Conservation (phyloP, 495 filamentous ascomycete genomes). For the Venustampulla echinocandica region DNA sequence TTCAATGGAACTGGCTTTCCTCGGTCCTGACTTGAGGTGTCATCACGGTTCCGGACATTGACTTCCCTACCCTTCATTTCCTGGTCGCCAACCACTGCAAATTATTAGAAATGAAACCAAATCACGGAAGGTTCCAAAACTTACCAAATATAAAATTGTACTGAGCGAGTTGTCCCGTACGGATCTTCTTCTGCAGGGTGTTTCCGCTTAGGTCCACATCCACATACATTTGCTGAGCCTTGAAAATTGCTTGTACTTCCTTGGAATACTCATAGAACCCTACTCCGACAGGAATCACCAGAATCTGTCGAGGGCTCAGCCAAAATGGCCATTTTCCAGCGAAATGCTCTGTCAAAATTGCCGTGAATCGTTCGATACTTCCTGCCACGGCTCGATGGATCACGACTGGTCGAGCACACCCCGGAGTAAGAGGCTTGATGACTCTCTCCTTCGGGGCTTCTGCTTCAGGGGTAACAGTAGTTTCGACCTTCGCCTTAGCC, state of each 20-base stretch:
- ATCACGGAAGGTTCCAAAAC: constrained; percentile 17
- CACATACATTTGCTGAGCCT: constrained; percentile 56
- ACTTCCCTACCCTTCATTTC: constrained; percentile 70
- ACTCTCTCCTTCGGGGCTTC: constrained; percentile 21
- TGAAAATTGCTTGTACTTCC: constrained; percentile 55
- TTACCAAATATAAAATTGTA: constrained; percentile 88
- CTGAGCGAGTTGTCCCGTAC: constrained; percentile 73
- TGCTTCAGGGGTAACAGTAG: neutral
- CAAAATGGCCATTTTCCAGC: constrained; percentile 98
- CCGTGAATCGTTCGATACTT: constrained; percentile 89
- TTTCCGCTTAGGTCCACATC: constrained; percentile 86
- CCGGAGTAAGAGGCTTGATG: constrained; percentile 47
- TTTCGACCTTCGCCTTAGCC: constrained; percentile 19
- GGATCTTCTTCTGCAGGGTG: constrained; percentile 94
- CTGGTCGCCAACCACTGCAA: constrained; percentile 68
- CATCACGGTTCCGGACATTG: constrained; percentile 87
- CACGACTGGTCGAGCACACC: constrained; percentile 89
- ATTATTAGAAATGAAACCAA: neutral
- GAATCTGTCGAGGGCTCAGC: constrained; percentile 84
- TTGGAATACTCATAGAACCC: constrained; percentile 74
- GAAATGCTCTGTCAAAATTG: constrained; percentile 90
- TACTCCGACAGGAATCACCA: constrained; percentile 87
- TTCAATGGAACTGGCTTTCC: constrained; percentile 61
- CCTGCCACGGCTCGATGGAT: constrained; percentile 94
- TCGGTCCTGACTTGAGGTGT: constrained; percentile 67